A percentile compares a stretch with the other conserved stretches of the same genome.
Evolutionary conservation across 1,284 basidiomycete genomes (phyloP).

Genomic region (Flammula alnicola): DNA sequence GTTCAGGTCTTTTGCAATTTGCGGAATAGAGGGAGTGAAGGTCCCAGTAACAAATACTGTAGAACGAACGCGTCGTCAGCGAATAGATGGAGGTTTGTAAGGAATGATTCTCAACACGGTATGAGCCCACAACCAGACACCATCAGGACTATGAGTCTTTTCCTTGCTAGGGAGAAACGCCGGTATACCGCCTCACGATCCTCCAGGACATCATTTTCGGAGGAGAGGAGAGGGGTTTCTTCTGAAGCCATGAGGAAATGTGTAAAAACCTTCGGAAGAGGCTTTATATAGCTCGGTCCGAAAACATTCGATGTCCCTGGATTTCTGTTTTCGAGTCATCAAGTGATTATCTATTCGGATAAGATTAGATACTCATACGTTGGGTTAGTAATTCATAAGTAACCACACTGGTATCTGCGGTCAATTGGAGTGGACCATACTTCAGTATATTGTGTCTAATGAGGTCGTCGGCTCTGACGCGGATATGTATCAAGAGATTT

Average conservation of each 20-base stretch:
- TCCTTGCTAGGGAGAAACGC: constrained; percentile 21
- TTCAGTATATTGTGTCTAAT: no score
- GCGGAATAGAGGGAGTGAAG: constrained; percentile 70
- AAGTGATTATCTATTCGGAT: no score
- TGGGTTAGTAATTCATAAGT: no score
- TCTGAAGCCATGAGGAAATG: constrained; percentile 12
- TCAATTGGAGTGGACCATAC: no score
- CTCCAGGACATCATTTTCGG: background rate
- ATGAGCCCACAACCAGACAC: constrained; percentile 24
- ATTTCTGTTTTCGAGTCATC: no score
- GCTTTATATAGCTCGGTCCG: no score
- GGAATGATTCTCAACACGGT: constrained; percentile 16
- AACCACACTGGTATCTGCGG: no score
- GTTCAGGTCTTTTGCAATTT: constrained; percentile 63
- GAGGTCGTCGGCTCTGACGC: no score
- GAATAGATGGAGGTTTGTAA: background rate
- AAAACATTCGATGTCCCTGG: no score
- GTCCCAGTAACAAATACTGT: constrained; percentile 68
- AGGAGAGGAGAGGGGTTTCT: constrained; percentile 19
- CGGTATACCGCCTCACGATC: constrained; percentile 20
- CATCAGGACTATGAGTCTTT: constrained; percentile 20
- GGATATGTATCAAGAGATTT: no score
- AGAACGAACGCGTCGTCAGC: constrained; percentile 25
- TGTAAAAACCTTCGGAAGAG: no score
- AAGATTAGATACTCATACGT: no score